phyloP scores from a whole-genome alignment of 805 yeast genomes.

The Wickerhamiella azymoides region DNA sequence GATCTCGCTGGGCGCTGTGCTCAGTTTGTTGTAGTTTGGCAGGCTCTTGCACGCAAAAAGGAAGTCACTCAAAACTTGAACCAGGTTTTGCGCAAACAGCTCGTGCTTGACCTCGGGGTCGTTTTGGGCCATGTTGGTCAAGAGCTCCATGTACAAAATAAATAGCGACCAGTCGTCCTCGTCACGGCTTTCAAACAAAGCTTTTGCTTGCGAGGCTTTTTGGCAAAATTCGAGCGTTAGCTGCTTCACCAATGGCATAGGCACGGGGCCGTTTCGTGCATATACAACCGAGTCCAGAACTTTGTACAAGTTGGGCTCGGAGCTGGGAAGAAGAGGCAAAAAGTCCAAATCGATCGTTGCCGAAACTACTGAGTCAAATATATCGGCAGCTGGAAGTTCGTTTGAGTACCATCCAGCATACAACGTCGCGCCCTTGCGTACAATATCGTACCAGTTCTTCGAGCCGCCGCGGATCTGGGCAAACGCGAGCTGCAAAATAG shows the following conservation, averaged over 20 bases:
- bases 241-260: not conserved
- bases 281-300: conserved; percentile 7
- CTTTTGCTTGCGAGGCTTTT: not conserved
- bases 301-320: conserved; percentile 1
- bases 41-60: conserved; percentile 4
- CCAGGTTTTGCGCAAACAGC: not conserved
- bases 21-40: conserved; percentile 11
- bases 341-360: not conserved
- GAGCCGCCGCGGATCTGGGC: not conserved
- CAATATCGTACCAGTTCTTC: not conserved
- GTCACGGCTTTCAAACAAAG: not conserved
- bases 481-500: not conserved
- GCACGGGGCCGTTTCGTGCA: not conserved
- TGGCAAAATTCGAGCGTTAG: not conserved
- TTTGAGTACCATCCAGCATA: conserved; percentile 1
- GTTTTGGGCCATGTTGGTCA: conserved; percentile 3
- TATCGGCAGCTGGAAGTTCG: not conserved
- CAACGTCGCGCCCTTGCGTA: not conserved
- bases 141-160: conserved; percentile 5
- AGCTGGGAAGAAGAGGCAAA: not conserved
- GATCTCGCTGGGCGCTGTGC: conserved; percentile 5
- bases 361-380: not conserved
- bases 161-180: conserved; percentile 7
- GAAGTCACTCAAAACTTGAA: conserved; percentile 1
- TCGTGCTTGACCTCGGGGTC: conserved; percentile 1